A percentile compares a stretch with the other conserved stretches of the same genome.
phyloP scores from a whole-genome alignment of 441 rosid species.

The Erysimum pusillum region DNA sequence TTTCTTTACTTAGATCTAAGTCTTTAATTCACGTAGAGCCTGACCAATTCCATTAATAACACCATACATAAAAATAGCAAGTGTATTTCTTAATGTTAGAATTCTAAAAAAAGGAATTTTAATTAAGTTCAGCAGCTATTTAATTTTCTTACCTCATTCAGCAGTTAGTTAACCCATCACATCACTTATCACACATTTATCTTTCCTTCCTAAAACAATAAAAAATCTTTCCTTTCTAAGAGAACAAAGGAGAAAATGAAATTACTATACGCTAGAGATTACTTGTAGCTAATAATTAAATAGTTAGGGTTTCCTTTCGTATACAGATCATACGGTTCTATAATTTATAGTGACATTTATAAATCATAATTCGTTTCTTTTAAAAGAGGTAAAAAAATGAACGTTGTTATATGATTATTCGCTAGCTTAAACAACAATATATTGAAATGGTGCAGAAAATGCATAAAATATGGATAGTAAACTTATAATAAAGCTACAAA shows the following conservation, averaged over 20 bases:
- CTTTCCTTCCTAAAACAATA: conserved; percentile 19
- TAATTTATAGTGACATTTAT: background rate
- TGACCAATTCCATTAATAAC: conserved; percentile 15
- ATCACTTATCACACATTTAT: conserved; percentile 20
- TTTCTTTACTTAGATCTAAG: conserved; percentile 10
- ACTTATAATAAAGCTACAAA: background rate
- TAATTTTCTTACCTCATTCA: conserved; percentile 10
- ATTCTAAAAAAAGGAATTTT: background rate
- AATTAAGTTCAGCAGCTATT: background rate
- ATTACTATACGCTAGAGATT: conserved; percentile 21
- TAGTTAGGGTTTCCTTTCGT: conserved; percentile 9
- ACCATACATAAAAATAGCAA: conserved; percentile 23
- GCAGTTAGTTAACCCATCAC: conserved; percentile 31
- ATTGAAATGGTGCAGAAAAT: background rate
- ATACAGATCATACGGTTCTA: conserved; percentile 21
- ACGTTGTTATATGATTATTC: background rate
- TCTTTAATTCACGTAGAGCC: conserved; percentile 13
- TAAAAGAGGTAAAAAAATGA: background rate
- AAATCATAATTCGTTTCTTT: conserved; percentile 10
- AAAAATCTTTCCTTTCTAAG: conserved; percentile 17
- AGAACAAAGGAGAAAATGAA: conserved; percentile 19
- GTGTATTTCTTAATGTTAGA: conserved; percentile 19
- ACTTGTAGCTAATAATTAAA: conserved; percentile 32
- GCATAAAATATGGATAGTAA: background rate
- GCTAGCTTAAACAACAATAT: background rate